Conservation (phyloP, 257 asterid species). For the Scutellaria barbata region DNA sequence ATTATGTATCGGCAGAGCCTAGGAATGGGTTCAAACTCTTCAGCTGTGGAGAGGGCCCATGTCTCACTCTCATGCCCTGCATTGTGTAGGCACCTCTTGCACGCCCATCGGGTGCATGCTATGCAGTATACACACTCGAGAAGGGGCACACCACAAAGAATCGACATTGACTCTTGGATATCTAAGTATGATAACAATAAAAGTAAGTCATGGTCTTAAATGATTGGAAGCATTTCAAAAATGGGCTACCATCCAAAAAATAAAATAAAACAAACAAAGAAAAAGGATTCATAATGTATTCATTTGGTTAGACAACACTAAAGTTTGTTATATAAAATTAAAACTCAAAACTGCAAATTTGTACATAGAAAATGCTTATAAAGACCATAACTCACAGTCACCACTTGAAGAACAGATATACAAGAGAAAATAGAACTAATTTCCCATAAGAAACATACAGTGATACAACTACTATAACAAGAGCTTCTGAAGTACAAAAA, state of each 20-base stretch:
- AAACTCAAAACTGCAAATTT: not conserved
- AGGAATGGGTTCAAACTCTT: constrained; percentile 82
- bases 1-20: constrained; percentile 79
- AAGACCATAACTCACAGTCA: constrained; percentile 6
- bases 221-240: constrained; percentile 7
- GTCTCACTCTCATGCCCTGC: constrained; percentile 79
- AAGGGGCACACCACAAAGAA: constrained; percentile 77
- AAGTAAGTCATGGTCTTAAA: not conserved
- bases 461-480: not conserved
- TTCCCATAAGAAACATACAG: not conserved
- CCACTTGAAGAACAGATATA: not conserved
- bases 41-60: constrained; percentile 66
- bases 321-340: constrained; percentile 1
- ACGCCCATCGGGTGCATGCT: constrained; percentile 81
- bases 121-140: constrained; percentile 79
- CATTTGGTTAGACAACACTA: constrained; percentile 18
- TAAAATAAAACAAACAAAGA: not conserved
- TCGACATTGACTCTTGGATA: constrained; percentile 56
- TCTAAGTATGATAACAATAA: constrained; percentile 27
- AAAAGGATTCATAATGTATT: constrained; percentile 7
- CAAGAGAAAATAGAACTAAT: not conserved
- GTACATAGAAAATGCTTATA: constrained; percentile 12
- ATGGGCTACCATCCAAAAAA: not conserved
- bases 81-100: constrained; percentile 81
- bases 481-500: too few relatives aligned